A percentile compares a stretch with the other conserved stretches of the same genome.
These are phyloP conservation scores for Fraxinus dipetala DNA, from an alignment of 305 asterid genomes.

Conservation along the genomic window DNA sequence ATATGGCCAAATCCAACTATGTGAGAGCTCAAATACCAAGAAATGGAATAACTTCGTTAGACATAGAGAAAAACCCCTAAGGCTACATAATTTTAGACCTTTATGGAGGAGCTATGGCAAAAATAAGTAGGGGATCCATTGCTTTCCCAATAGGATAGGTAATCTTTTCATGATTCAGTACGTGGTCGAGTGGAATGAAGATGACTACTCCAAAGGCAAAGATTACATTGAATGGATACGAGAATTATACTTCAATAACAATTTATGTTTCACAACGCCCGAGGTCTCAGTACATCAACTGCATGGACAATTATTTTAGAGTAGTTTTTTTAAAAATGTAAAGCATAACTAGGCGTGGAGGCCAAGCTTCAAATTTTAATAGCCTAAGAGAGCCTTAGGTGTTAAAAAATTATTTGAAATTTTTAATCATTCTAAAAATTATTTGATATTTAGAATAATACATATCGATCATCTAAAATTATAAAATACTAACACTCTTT, in stretches of 20 bases:
- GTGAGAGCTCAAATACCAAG: not conserved
- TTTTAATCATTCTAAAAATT: too few relatives aligned
- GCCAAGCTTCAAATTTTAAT: too few relatives aligned
- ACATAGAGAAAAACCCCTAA: not conserved
- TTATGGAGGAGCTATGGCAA: not conserved
- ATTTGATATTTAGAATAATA: too few relatives aligned
- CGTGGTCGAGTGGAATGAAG: not conserved
- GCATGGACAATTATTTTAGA: not conserved
- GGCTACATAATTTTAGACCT: not conserved
- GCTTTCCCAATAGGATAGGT: not conserved
- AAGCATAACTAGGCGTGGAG: too few relatives aligned
- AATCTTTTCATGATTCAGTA: too few relatives aligned
- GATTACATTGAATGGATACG: conserved; percentile 21
- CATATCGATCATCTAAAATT: too few relatives aligned
- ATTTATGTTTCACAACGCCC: not conserved
- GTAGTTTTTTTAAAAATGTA: too few relatives aligned
- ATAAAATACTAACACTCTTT: too few relatives aligned
- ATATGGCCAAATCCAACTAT: not conserved
- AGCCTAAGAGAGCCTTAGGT: too few relatives aligned
- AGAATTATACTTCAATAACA: conserved; percentile 3
- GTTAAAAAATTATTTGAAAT: too few relatives aligned
- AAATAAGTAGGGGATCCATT: not conserved
- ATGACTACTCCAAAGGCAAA: conserved; percentile 19
- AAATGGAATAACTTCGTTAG: not conserved
- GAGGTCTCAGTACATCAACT: not conserved